These are phyloP conservation scores for Pseudogymnoascus sp. DNA, from an alignment of 2,329 filamentous ascomycete genomes.

Conservation along the genomic window DNA sequence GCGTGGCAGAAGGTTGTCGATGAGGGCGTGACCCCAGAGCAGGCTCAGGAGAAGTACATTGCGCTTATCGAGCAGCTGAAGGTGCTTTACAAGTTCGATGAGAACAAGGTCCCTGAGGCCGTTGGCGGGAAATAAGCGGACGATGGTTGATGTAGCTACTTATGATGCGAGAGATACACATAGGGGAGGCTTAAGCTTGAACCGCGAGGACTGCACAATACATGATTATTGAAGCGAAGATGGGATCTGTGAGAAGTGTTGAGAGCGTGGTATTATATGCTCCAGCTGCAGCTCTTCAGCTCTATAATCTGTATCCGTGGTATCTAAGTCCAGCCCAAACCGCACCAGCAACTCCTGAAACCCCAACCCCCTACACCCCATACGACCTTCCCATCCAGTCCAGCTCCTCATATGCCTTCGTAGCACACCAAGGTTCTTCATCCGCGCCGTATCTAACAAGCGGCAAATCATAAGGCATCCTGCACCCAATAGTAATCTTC, in stretches of 20 bases:
- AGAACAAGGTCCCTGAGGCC: slow-evolving; percentile 54
- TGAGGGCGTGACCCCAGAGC: slow-evolving; percentile 49
- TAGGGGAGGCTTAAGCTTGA: not conserved
- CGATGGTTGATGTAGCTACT: not conserved
- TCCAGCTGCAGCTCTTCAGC: not conserved
- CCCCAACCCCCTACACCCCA: not conserved
- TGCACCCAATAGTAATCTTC: slow-evolving; percentile 52
- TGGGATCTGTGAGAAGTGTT: not conserved
- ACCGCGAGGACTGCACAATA: not conserved
- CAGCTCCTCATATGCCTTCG: slow-evolving; percentile 47
- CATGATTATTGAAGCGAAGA: not conserved
- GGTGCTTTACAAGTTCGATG: slow-evolving; percentile 59
- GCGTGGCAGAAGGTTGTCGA: slow-evolving; percentile 69
- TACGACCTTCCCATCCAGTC: slow-evolving; percentile 48
- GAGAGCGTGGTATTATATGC: not conserved
- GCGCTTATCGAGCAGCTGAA: slow-evolving; percentile 65
- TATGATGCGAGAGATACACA: not conserved
- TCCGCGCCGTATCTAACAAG: slow-evolving; percentile 54
- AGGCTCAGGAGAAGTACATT: slow-evolving; percentile 73
- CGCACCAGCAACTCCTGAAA: not conserved
- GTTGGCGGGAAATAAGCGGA: slow-evolving; percentile 31
- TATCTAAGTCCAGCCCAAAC: not conserved
- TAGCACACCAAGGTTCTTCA: slow-evolving; percentile 74
- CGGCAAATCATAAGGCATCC: slow-evolving; percentile 79
- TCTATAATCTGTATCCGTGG: not conserved